Evolutionary conservation across 768 basidiomycete genomes (phyloP).

Genomic region (Collybiopsis luxurians): DNA sequence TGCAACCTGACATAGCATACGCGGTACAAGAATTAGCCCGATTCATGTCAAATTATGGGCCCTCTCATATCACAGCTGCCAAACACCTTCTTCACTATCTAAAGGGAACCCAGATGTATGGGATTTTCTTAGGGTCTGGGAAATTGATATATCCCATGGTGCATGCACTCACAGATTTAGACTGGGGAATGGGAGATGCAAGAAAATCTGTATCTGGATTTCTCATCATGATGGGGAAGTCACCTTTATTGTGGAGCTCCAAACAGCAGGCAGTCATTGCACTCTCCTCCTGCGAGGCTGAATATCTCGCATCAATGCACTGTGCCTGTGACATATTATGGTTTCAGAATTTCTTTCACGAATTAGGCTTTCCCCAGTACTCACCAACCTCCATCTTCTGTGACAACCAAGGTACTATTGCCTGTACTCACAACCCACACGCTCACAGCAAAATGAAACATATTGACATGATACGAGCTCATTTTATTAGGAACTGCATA

Average conservation of each 20-base stretch:
- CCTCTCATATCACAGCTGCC: background rate
- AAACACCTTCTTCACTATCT: slow-evolving; percentile 12
- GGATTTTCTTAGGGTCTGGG: background rate
- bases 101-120: background rate
- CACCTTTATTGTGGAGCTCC: no score
- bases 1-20: background rate
- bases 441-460: slow-evolving; percentile 31
- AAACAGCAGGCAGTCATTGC: no score
- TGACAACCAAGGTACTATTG: background rate
- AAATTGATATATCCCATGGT: background rate
- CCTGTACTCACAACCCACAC: background rate
- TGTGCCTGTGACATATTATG: background rate
- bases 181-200: slow-evolving; percentile 15
- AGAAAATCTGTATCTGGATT: slow-evolving; percentile 28
- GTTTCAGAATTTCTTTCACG: background rate
- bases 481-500: slow-evolving; percentile 23
- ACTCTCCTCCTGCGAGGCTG: no score
- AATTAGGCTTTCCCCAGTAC: background rate
- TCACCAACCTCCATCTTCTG: background rate
- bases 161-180: slow-evolving; percentile 13
- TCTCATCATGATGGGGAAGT: slow-evolving; percentile 13
- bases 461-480: slow-evolving; percentile 14
- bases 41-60: background rate
- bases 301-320: no score
- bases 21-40: background rate